Conservation (phyloP, 129 eudicot species). For the Flaveria ramosissima region DNA sequence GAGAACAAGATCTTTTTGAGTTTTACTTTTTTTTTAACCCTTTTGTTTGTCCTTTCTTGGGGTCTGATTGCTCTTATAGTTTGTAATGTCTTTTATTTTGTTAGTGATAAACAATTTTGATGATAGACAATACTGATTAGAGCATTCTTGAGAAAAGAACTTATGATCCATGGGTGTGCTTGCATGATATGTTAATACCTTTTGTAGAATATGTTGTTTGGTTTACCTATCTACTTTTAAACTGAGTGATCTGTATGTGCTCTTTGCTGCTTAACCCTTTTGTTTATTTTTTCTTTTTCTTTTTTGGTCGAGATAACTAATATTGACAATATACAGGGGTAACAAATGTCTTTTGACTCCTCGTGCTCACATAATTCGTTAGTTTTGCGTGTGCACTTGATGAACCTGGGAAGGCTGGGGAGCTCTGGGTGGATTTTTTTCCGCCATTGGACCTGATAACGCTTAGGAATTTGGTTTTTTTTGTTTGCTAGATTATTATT, state of each 20-base stretch:
- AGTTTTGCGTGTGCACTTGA: conserved; percentile 51
- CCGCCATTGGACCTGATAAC: conserved; percentile 80
- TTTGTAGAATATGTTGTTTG: background rate
- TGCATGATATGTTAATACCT: background rate
- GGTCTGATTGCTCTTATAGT: background rate
- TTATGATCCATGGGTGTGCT: background rate
- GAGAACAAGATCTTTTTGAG: background rate
- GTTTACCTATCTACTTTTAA: background rate
- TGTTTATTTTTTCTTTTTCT: background rate
- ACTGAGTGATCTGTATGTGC: background rate
- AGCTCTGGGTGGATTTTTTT: conserved; percentile 50
- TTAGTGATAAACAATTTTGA: no score
- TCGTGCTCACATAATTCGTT: conserved; percentile 46
- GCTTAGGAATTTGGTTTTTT: conserved; percentile 7
- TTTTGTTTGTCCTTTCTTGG: background rate
- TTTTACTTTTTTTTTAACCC: no score
- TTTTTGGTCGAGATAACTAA: background rate
- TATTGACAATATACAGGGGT: conserved; percentile 32
- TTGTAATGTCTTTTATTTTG: background rate
- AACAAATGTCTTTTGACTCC: conserved; percentile 81
- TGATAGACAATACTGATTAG: no score
- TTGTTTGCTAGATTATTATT: conserved; percentile 32
- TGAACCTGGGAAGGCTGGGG: conserved; percentile 66
- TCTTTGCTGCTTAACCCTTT: conserved; percentile 13
- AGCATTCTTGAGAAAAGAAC: no score